These are phyloP conservation scores for Salicornia ramosissima DNA, from an alignment of 148 eudicot genomes.

Conservation along the genomic window DNA sequence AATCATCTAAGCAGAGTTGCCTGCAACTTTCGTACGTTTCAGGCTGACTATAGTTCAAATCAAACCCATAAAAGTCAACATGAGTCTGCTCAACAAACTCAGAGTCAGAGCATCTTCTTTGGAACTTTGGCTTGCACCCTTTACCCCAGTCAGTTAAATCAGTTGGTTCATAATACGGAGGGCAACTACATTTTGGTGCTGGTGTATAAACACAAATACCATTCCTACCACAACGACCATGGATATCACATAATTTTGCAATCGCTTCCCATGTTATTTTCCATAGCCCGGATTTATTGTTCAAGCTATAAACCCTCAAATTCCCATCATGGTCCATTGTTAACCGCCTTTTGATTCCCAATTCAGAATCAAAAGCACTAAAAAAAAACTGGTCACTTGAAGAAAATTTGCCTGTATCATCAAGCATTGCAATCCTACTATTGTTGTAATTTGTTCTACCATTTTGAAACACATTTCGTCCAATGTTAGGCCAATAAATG, in stretches of 20 bases:
- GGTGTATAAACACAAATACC: constrained; percentile 50
- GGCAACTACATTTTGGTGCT: constrained; percentile 47
- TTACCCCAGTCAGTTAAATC: constrained; percentile 42
- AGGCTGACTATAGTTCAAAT: constrained; percentile 20
- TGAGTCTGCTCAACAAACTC: constrained; percentile 42
- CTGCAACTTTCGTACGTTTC: constrained; percentile 34
- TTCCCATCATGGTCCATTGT: constrained; percentile 61
- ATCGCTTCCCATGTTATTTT: constrained; percentile 45
- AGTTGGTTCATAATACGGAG: constrained; percentile 35
- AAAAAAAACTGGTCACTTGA: constrained; percentile 37
- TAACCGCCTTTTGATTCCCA: constrained; percentile 40
- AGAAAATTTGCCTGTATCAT: constrained; percentile 31
- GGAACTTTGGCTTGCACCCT: constrained; percentile 57
- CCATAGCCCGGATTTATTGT: constrained; percentile 40
- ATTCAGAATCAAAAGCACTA: constrained; percentile 32
- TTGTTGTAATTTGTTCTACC: constrained; percentile 41
- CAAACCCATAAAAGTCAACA: constrained; percentile 55
- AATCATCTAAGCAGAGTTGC: constrained; percentile 37
- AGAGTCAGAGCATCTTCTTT: constrained; percentile 29
- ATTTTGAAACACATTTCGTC: background rate
- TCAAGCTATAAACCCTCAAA: constrained; percentile 53
- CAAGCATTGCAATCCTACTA: constrained; percentile 32
- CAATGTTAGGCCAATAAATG: constrained; percentile 45
- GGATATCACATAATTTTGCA: constrained; percentile 34
- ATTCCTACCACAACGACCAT: constrained; percentile 56